Conservation (phyloP, 179 eudicot species). For the Heliamphora pulchella region DNA sequence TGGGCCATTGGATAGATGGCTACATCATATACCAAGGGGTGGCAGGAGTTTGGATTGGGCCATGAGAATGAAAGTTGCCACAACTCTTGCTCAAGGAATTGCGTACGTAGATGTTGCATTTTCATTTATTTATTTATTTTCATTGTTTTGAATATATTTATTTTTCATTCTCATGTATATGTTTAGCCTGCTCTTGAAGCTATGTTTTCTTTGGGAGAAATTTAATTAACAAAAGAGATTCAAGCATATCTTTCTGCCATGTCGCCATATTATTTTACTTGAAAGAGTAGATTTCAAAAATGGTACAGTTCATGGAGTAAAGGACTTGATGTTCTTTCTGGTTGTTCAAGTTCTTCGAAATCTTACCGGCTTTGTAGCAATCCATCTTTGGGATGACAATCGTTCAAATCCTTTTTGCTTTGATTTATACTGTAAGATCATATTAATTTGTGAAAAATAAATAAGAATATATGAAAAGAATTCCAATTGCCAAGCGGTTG, state of each 20-base stretch:
- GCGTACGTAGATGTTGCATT: slow-evolving; percentile 50
- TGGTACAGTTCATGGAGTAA: neutral
- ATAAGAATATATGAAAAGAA: too few relatives aligned
- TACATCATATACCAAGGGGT: slow-evolving; percentile 84
- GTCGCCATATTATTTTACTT: neutral
- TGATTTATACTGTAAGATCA: too few relatives aligned
- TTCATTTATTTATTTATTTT: neutral
- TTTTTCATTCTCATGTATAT: neutral
- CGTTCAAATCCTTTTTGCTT: too few relatives aligned
- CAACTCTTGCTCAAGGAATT: slow-evolving; percentile 91
- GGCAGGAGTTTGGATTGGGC: slow-evolving; percentile 90
- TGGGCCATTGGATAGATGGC: slow-evolving; percentile 93
- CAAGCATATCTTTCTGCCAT: neutral
- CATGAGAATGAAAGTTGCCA: slow-evolving; percentile 80
- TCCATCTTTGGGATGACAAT: too few relatives aligned
- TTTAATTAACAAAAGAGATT: neutral
- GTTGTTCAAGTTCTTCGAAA: too few relatives aligned
- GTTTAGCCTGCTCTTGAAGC: neutral
- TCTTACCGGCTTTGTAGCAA: too few relatives aligned
- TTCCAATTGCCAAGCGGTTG: too few relatives aligned
- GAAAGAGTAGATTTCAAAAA: neutral
- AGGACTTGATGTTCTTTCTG: too few relatives aligned
- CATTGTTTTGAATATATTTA: neutral
- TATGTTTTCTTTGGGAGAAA: neutral
- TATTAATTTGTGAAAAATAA: too few relatives aligned